These are phyloP conservation scores for Lupinus albus DNA, from an alignment of 306 rosid species.

Conservation along the genomic window DNA sequence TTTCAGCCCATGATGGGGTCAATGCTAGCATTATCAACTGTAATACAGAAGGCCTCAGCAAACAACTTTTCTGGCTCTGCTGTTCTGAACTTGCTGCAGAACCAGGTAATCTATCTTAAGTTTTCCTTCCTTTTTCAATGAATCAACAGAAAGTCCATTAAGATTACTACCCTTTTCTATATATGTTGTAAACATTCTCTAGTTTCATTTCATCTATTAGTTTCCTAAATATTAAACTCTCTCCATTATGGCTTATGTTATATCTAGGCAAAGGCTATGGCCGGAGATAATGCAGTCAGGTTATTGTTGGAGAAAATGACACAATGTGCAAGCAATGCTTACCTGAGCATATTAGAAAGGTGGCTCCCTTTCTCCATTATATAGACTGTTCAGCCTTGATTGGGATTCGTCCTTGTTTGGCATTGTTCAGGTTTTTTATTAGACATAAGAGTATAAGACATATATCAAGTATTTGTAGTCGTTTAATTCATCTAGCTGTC, in stretches of 20 bases:
- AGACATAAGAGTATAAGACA: too few species aligned
- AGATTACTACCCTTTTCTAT: slow-evolving; percentile 22
- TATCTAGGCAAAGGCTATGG: slow-evolving; percentile 97
- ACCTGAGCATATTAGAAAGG: slow-evolving; percentile 94
- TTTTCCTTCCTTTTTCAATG: neutral
- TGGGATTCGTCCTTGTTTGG: too few species aligned
- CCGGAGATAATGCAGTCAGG: slow-evolving; percentile 90
- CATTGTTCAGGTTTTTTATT: slow-evolving; percentile 8
- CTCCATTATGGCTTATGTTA: slow-evolving; percentile 31
- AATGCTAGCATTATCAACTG: slow-evolving; percentile 80
- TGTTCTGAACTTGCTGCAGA: slow-evolving; percentile 89
- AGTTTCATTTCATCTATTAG: slow-evolving; percentile 14
- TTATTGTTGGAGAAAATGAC: slow-evolving; percentile 92
- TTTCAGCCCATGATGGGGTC: slow-evolving; percentile 94
- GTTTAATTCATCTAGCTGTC: neutral
- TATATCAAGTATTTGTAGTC: neutral
- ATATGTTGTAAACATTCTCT: slow-evolving; percentile 4
- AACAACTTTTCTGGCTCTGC: slow-evolving; percentile 87
- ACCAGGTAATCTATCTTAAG: slow-evolving; percentile 63
- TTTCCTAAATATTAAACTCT: slow-evolving; percentile 33
- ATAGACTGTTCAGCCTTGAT: slow-evolving; percentile 27
- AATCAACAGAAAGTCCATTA: neutral
- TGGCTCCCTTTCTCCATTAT: slow-evolving; percentile 26
- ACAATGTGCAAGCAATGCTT: slow-evolving; percentile 90
- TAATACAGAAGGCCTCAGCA: slow-evolving; percentile 74